A percentile compares a stretch with the other conserved stretches of the same genome.
phyloP scores from a whole-genome alignment of 768 basidiomycete genomes.

The Paxillus ammoniavirescens region DNA sequence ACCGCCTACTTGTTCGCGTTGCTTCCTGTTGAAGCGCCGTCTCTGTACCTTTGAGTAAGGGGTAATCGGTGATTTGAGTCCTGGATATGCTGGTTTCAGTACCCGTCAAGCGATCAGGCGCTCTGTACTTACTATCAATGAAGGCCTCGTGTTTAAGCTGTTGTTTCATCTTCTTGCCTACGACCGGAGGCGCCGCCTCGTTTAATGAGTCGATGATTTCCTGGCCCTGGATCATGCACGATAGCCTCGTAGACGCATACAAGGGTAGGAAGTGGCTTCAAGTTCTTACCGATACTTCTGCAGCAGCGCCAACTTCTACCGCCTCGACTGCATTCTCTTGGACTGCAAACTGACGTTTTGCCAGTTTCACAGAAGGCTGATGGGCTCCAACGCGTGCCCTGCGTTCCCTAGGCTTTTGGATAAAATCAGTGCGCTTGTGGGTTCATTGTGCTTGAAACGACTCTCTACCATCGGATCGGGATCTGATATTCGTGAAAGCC shows the following conservation, averaged over 20 bases:
- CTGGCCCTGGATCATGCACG: constrained; percentile 34
- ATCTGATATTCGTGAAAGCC: neutral
- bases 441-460: neutral
- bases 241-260: neutral
- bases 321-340: constrained; percentile 49
- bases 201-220: constrained; percentile 42
- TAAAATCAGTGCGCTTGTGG: constrained; percentile 8
- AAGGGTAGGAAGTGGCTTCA: neutral
- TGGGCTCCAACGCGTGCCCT: constrained; percentile 47
- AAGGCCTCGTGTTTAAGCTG: constrained; percentile 66
- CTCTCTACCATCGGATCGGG: constrained; percentile 18
- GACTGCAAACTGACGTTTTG: constrained; percentile 48
- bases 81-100: constrained; percentile 27
- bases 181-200: constrained; percentile 18
- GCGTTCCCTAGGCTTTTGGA: constrained; percentile 34
- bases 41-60: constrained; percentile 73
- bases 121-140: constrained; percentile 50
- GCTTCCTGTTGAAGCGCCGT: constrained; percentile 69
- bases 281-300: constrained; percentile 43
- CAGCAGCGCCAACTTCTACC: constrained; percentile 43
- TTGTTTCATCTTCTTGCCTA: constrained; percentile 68
- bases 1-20: constrained; percentile 55
- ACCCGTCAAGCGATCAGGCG: neutral
- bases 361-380: constrained; percentile 48
- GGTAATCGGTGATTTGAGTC: constrained; percentile 45